These are phyloP conservation scores for Psidium friedrichsthalianum DNA, from an alignment of 345 rosid species.

Conservation along the genomic window DNA sequence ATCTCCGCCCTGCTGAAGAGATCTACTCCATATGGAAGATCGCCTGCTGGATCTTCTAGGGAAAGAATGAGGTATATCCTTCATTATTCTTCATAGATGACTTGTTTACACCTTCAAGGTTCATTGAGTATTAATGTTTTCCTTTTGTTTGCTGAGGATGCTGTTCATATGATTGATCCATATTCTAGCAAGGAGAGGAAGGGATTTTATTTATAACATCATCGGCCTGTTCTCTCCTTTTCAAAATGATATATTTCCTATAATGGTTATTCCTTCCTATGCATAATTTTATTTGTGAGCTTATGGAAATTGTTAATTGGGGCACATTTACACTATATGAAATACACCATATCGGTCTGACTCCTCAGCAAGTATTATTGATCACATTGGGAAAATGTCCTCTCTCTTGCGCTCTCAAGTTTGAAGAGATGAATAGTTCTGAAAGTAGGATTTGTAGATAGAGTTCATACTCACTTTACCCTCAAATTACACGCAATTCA, in stretches of 20 bases:
- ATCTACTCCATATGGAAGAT: constrained; percentile 21
- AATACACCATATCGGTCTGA: background rate
- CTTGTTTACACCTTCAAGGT: background rate
- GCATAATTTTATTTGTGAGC: background rate
- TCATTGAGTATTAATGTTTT: background rate
- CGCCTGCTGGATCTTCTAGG: constrained; percentile 28
- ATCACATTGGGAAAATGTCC: background rate
- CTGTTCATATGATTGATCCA: background rate
- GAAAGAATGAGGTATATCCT: constrained; percentile 37
- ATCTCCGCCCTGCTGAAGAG: constrained; percentile 33
- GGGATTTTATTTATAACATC: background rate
- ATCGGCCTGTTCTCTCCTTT: background rate
- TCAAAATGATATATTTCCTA: background rate
- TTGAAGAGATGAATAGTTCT: background rate
- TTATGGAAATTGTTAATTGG: background rate
- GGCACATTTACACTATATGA: background rate
- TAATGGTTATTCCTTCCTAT: background rate
- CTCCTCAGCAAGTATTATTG: background rate
- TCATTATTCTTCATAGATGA: background rate
- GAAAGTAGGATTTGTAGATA: background rate
- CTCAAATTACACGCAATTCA: background rate
- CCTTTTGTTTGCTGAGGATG: background rate
- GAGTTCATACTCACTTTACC: background rate
- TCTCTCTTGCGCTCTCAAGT: background rate
- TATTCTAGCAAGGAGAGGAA: background rate